phyloP scores from a whole-genome alignment of 495 filamentous ascomycete genomes.

The Hyaloscypha finlandica region DNA sequence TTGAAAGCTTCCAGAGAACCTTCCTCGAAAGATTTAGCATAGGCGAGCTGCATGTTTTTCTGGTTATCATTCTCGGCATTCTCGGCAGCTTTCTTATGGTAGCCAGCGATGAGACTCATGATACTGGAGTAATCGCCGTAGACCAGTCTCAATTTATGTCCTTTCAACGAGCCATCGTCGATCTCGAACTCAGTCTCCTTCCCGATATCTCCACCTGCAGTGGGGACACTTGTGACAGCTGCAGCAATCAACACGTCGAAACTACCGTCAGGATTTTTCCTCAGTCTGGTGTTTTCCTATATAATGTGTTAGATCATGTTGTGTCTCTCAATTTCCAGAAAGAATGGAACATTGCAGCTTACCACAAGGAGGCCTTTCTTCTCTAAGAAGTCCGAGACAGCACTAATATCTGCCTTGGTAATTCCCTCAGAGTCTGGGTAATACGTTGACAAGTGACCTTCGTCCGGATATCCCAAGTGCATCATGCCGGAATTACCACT shows the following conservation, averaged over 20 bases:
- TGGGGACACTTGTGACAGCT: conserved; percentile 49
- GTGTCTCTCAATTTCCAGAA: background rate
- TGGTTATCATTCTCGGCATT: conserved; percentile 85
- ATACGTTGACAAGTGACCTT: conserved; percentile 86
- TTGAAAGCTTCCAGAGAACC: conserved; percentile 89
- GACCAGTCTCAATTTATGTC: conserved; percentile 69
- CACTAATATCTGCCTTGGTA: conserved; percentile 79
- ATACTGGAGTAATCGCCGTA: conserved; percentile 83
- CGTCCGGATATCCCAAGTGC: conserved; percentile 82
- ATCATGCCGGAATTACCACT: conserved; percentile 66
- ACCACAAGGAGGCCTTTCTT: conserved; percentile 61
- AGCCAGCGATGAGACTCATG: conserved; percentile 75
- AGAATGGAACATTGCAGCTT: conserved; percentile 7
- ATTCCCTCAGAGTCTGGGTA: conserved; percentile 88
- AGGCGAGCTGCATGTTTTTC: conserved; percentile 78
- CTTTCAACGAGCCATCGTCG: conserved; percentile 60
- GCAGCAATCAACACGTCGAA: conserved; percentile 88
- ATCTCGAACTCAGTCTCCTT: conserved; percentile 67
- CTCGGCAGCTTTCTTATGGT: conserved; percentile 70
- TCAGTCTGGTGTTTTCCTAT: conserved; percentile 84
- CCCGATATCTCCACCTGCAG: conserved; percentile 67
- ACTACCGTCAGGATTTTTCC: conserved; percentile 68
- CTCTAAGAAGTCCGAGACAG: conserved; percentile 71
- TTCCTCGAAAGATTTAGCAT: conserved; percentile 79
- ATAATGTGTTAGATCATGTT: conserved; percentile 27